These are phyloP conservation scores for Francoa sonchifolia DNA, from an alignment of 441 rosid species.

Conservation along the genomic window DNA sequence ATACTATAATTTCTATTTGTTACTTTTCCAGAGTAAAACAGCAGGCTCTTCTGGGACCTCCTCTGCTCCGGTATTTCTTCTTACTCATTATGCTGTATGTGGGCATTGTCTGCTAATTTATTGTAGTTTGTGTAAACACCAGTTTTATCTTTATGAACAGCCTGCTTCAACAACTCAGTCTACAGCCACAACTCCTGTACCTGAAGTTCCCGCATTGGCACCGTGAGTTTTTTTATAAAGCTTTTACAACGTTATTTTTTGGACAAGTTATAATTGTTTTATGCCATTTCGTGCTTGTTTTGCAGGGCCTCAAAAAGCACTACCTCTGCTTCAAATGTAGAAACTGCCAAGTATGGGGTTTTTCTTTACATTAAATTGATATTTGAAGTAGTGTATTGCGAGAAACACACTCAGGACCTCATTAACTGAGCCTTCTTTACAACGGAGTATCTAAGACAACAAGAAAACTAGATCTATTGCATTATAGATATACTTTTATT, in stretches of 20 bases:
- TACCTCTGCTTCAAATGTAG: conserved; percentile 25
- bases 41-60: conserved; percentile 47
- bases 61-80: conserved; percentile 45
- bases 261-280: conserved; percentile 1
- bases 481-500: no score
- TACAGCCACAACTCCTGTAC: conserved; percentile 25
- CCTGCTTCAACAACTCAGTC: conserved; percentile 40
- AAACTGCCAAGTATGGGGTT: conserved; percentile 27
- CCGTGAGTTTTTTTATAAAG: conserved; percentile 25
- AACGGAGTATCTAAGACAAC: no score
- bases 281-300: conserved; percentile 5
- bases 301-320: conserved; percentile 23
- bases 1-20: not conserved
- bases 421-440: not conserved
- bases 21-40: conserved; percentile 48
- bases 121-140: not conserved
- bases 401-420: not conserved
- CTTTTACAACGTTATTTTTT: not conserved
- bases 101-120: not conserved
- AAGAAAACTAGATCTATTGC: no score
- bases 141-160: conserved; percentile 21
- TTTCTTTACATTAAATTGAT: conserved; percentile 8
- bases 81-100: conserved; percentile 5
- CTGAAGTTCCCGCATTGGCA: conserved; percentile 34
- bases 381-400: not conserved